These are phyloP conservation scores for Exobasidium cylindrosporum DNA, from an alignment of 1,284 basidiomycete genomes.

Conservation along the genomic window DNA sequence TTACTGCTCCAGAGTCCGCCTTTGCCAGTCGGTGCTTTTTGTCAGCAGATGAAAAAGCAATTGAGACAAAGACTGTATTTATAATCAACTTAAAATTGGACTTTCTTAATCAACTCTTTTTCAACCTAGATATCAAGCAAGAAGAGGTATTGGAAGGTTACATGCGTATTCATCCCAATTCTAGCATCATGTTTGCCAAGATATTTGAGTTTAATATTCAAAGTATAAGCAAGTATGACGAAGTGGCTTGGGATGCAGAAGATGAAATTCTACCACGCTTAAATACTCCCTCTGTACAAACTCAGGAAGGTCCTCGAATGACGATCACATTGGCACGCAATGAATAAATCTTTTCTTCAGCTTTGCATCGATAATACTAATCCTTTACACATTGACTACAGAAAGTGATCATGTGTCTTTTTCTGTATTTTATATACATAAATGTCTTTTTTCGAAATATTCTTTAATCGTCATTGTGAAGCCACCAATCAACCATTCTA, in stretches of 20 bases:
- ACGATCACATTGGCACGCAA: too few relatives aligned
- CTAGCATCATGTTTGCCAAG: not conserved
- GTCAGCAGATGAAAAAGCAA: not conserved
- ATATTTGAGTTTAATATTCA: not conserved
- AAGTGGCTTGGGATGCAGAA: not conserved
- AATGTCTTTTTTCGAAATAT: too few relatives aligned
- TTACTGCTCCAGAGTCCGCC: not conserved
- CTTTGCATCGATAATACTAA: too few relatives aligned
- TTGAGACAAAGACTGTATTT: not conserved
- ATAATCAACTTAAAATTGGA: not conserved
- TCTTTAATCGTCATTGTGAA: too few relatives aligned
- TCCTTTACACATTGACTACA: too few relatives aligned
- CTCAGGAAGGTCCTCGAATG: too few relatives aligned
- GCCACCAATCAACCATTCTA: too few relatives aligned
- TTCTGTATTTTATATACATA: too few relatives aligned
- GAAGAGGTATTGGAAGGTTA: not conserved
- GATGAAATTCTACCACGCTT: not conserved
- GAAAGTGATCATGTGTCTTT: too few relatives aligned
- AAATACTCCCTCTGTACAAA: not conserved
- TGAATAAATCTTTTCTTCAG: too few relatives aligned
- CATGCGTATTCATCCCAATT: not conserved
- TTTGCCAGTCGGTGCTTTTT: not conserved
- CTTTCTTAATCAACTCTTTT: not conserved
- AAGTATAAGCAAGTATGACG: not conserved
- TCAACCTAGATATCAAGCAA: not conserved